Conservation (phyloP, 139 green algal species). For the Picochlorum sp. region DNA sequence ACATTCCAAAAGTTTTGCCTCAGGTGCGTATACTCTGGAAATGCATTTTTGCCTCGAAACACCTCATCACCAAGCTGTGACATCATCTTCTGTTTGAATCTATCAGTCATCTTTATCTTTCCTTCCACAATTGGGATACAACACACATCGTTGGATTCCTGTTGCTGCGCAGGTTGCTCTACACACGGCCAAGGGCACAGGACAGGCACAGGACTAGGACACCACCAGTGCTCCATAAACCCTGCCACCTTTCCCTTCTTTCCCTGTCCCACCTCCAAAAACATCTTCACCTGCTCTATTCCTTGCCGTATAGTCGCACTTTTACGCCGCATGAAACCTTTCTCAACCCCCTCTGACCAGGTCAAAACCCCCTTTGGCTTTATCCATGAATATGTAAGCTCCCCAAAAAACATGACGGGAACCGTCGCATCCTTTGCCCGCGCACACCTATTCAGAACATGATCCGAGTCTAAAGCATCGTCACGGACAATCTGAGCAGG, state of each 20-base stretch:
- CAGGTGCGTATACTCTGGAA: constrained; percentile 48
- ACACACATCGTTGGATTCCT: background rate
- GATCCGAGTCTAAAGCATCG: background rate
- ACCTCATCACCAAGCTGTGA: background rate
- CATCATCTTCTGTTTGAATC: background rate
- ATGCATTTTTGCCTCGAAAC: constrained; percentile 11
- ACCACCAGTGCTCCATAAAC: background rate
- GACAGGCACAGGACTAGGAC: background rate
- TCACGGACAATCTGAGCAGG: constrained; percentile 35
- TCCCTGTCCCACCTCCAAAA: constrained; percentile 2
- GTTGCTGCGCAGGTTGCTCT: background rate
- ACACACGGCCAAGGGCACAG: too few species aligned
- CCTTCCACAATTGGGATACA: background rate
- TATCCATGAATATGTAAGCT: constrained; percentile 60
- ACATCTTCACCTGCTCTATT: constrained; percentile 9
- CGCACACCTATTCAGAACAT: constrained; percentile 3
- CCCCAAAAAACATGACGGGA: constrained; percentile 74
- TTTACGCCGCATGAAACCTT: constrained; percentile 36
- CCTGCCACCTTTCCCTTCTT: background rate
- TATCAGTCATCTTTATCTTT: background rate
- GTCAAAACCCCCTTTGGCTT: constrained; percentile 25
- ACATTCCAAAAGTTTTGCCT: constrained; percentile 49
- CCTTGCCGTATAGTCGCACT: constrained; percentile 16
- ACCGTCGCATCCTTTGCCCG: constrained; percentile 1
- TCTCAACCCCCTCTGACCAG: constrained; percentile 31